Conservation (phyloP, 2,329 filamentous ascomycete genomes). For the Trichoderma simmonsii region DNA sequence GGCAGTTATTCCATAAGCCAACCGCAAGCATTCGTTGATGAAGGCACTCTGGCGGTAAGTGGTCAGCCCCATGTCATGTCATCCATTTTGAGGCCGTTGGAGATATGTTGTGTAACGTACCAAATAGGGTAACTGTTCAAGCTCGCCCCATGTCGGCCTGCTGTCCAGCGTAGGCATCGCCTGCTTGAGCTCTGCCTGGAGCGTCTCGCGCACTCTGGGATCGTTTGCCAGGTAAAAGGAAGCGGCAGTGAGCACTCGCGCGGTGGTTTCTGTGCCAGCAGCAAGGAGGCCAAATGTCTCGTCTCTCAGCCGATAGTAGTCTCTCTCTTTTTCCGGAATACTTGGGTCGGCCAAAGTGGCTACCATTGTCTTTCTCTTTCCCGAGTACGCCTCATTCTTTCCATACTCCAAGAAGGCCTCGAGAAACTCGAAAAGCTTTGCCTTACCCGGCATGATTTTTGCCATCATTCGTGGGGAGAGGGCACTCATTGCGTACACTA, state of each 20-base stretch:
- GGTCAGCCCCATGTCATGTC: background rate
- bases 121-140: conserved; percentile 21
- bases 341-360: conserved; percentile 13
- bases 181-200: conserved; percentile 19
- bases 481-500: conserved; percentile 8
- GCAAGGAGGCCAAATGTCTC: conserved; percentile 21
- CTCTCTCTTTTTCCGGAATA: conserved; percentile 19
- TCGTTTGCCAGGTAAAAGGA: conserved; percentile 20
- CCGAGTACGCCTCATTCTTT: background rate
- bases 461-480: conserved; percentile 8
- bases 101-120: background rate
- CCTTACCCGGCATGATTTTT: conserved; percentile 11
- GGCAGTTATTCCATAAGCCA: conserved; percentile 18
- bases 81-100: background rate
- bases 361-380: conserved; percentile 9
- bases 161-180: conserved; percentile 12
- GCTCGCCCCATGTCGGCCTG: conserved; percentile 15
- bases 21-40: conserved; percentile 21
- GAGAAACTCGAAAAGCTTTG: conserved; percentile 13
- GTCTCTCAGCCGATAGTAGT: conserved; percentile 19
- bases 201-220: conserved; percentile 1
- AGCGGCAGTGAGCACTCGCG: conserved; percentile 15
- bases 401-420: background rate
- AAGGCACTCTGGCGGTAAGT: conserved; percentile 17
- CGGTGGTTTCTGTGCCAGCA: conserved; percentile 24